Evolutionary conservation across 345 rosid species (phyloP).

Genomic region (Aquilaria malaccensis): DNA sequence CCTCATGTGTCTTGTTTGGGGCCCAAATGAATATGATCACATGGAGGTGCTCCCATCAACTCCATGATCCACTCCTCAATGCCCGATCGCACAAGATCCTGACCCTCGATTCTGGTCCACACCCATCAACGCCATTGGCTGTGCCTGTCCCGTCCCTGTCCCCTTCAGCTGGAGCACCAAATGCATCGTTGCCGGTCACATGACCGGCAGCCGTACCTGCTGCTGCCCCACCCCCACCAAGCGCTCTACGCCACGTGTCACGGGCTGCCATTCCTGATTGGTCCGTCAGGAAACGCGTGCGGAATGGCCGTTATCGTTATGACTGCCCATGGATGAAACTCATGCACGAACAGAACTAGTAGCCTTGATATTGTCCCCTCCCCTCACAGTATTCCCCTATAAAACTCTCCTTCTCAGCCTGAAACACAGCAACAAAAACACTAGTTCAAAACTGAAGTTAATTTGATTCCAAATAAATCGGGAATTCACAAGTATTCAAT

Average conservation of each 20-base stretch:
- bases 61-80: not conserved
- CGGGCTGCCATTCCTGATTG: not conserved
- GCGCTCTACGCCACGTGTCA: slow-evolving; percentile 15
- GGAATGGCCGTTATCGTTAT: slow-evolving; percentile 12
- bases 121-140: slow-evolving; percentile 21
- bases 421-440: no score
- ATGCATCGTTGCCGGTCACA: slow-evolving; percentile 29
- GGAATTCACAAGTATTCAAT: no score
- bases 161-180: slow-evolving; percentile 23
- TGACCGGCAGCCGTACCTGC: slow-evolving; percentile 17
- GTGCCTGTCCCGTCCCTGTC: slow-evolving; percentile 42
- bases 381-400: slow-evolving; percentile 15
- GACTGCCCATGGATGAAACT: not conserved
- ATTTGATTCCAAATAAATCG: no score
- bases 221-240: slow-evolving; percentile 19
- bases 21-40: slow-evolving; percentile 21
- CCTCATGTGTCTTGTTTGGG: slow-evolving; percentile 24
- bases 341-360: no score
- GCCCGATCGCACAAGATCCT: slow-evolving; percentile 9
- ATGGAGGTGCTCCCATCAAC: slow-evolving; percentile 14
- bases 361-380: no score
- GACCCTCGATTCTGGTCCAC: slow-evolving; percentile 30
- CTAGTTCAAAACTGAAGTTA: no score
- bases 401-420: slow-evolving; percentile 19
- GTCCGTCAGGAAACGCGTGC: slow-evolving; percentile 12